phyloP scores from a whole-genome alignment of 1,139 yeast species.

The Zygosaccharomyces sapae region DNA sequence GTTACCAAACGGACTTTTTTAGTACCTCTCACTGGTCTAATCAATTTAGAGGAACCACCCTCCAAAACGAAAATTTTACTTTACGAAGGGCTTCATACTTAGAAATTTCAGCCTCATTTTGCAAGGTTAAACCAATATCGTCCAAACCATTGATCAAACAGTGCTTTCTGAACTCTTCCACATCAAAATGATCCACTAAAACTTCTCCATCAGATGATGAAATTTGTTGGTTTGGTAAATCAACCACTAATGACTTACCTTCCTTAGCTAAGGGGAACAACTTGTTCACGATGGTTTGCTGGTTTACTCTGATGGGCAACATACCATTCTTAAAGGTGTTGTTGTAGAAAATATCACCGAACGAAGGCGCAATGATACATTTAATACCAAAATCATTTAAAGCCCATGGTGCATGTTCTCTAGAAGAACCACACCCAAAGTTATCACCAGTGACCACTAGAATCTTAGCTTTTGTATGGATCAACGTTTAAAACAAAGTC shows the following conservation, averaged over 20 bases:
- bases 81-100: constrained; percentile 74
- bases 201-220: constrained; percentile 66
- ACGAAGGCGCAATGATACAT: constrained; percentile 93
- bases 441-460: constrained; percentile 92
- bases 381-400: constrained; percentile 94
- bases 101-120: constrained; percentile 72
- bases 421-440: constrained; percentile 97
- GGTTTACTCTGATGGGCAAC: constrained; percentile 83
- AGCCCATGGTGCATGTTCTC: constrained; percentile 99
- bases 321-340: constrained; percentile 94
- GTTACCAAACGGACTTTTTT: constrained; percentile 66
- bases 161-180: constrained; percentile 89
- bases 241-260: constrained; percentile 71
- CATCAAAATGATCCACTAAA: constrained; percentile 74
- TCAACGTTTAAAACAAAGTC: constrained; percentile 84
- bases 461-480: constrained; percentile 79
- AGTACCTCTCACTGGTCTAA: constrained; percentile 62
- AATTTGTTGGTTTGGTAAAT: constrained; percentile 81
- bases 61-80: constrained; percentile 83
- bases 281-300: constrained; percentile 63
- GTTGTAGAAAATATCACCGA: constrained; percentile 96
- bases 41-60: constrained; percentile 63
- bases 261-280: constrained; percentile 74
- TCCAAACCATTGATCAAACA: constrained; percentile 92
- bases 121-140: constrained; percentile 92